A percentile compares a stretch with the other conserved stretches of the same genome.
These are phyloP conservation scores for Plasmodium blacklocki DNA, from an alignment of 169 alveolate species.

Conservation along the genomic window DNA sequence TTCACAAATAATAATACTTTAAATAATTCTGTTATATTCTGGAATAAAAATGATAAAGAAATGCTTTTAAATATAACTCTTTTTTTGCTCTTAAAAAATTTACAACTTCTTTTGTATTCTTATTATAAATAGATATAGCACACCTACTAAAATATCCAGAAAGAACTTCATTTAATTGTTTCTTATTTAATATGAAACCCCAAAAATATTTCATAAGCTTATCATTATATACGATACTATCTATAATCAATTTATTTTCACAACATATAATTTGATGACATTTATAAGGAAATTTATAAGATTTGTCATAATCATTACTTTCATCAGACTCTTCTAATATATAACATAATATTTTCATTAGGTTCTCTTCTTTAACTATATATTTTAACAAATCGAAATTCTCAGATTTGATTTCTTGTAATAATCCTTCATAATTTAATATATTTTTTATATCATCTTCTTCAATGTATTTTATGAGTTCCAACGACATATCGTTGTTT, in stretches of 20 bases:
- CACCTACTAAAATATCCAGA: constrained; percentile 70
- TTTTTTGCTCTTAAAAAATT: constrained; percentile 47
- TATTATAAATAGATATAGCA: constrained; percentile 63
- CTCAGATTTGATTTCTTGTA: constrained; percentile 59
- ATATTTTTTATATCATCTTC: constrained; percentile 24
- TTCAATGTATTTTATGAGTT: constrained; percentile 23
- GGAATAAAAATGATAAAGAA: constrained; percentile 59
- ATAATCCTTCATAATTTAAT: constrained; percentile 48
- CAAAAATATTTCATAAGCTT: constrained; percentile 53
- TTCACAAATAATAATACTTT: constrained; percentile 59
- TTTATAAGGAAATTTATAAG: constrained; percentile 51
- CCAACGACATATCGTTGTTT: constrained; percentile 14
- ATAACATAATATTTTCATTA: constrained; percentile 35
- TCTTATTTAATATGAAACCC: constrained; percentile 34
- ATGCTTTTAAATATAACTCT: constrained; percentile 53
- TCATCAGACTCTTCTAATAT: constrained; percentile 46
- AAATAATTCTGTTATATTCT: constrained; percentile 67
- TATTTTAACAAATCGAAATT: constrained; percentile 32
- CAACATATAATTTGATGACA: constrained; percentile 61
- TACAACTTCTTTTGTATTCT: constrained; percentile 60
- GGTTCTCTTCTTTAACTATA: constrained; percentile 35
- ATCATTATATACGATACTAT: constrained; percentile 45
- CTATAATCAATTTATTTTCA: constrained; percentile 56
- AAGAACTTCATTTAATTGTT: constrained; percentile 65
- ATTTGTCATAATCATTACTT: constrained; percentile 32